Conservation (phyloP, 495 filamentous ascomycete species). For the Astrothelium macrocarpum region DNA sequence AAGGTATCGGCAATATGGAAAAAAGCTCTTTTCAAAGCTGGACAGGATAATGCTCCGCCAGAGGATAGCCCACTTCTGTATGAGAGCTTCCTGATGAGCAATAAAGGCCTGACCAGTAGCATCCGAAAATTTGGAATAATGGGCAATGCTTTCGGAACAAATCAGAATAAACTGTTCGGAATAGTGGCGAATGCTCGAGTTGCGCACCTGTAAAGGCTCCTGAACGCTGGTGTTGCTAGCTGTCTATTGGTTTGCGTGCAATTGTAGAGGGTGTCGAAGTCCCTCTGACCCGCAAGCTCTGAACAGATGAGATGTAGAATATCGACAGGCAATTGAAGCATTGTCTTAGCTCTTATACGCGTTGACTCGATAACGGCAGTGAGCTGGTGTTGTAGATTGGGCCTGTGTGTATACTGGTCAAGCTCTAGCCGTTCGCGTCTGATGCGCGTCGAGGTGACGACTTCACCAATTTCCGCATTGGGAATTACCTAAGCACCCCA, state of each 20-base stretch:
- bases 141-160: conserved; percentile 2
- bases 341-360: neutral
- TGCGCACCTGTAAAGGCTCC: conserved; percentile 53
- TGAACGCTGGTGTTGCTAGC: conserved; percentile 48
- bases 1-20: conserved; percentile 62
- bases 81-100: conserved; percentile 30
- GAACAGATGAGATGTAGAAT: conserved; percentile 51
- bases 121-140: conserved; percentile 11
- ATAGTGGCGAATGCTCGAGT: neutral
- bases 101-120: conserved; percentile 22
- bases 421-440: neutral
- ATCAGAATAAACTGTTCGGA: neutral
- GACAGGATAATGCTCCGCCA: conserved; percentile 66
- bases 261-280: conserved; percentile 49
- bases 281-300: conserved; percentile 41
- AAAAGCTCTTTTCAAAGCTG: conserved; percentile 50
- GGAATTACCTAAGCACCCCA: neutral
- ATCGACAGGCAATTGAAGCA: conserved; percentile 42
- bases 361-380: neutral
- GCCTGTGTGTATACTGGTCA: too few species aligned
- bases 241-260: conserved; percentile 42
- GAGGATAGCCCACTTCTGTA: conserved; percentile 48
- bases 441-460: neutral
- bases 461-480: conserved; percentile 1
- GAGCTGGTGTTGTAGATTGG: too few species aligned